phyloP scores from a whole-genome alignment of 805 yeast genomes.

The Metschnikowia proteae region DNA sequence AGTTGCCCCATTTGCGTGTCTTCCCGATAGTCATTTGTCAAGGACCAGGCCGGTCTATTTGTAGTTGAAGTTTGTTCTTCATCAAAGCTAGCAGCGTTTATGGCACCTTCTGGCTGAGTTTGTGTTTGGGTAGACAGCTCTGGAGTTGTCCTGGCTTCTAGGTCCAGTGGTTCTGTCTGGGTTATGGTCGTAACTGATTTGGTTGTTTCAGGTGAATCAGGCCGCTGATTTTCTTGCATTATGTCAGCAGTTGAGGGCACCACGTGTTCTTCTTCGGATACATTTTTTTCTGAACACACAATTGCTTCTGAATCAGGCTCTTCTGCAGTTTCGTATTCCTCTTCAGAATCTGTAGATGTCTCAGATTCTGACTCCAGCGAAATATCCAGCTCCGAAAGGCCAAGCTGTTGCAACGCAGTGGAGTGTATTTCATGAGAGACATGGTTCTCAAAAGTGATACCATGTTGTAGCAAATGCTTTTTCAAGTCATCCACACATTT shows the following conservation, averaged over 20 bases:
- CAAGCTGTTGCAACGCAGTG: neutral
- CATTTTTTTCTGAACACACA: neutral
- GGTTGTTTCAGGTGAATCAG: too few species aligned
- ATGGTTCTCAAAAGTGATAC: conserved; percentile 5
- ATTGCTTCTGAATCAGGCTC: neutral
- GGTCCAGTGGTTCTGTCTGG: too few species aligned
- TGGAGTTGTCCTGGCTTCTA: too few species aligned
- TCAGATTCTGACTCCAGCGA: neutral
- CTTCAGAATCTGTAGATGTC: neutral
- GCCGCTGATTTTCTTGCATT: too few species aligned
- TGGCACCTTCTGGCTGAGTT: too few species aligned
- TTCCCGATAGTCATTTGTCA: too few species aligned
- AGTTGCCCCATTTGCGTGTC: too few species aligned
- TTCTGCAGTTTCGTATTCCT: neutral
- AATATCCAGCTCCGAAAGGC: neutral
- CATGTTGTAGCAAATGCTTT: conserved; percentile 9
- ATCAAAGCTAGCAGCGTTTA: too few species aligned
- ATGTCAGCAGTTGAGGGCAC: neutral
- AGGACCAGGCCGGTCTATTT: too few species aligned
- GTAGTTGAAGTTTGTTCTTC: too few species aligned
- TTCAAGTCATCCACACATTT: neutral
- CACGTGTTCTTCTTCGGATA: neutral
- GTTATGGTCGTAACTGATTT: too few species aligned
- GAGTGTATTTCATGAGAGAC: neutral
- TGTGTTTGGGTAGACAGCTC: too few species aligned